These are phyloP conservation scores for Cryptococcus wingfieldii DNA, from an alignment of 1,284 basidiomycete species.

Conservation along the genomic window DNA sequence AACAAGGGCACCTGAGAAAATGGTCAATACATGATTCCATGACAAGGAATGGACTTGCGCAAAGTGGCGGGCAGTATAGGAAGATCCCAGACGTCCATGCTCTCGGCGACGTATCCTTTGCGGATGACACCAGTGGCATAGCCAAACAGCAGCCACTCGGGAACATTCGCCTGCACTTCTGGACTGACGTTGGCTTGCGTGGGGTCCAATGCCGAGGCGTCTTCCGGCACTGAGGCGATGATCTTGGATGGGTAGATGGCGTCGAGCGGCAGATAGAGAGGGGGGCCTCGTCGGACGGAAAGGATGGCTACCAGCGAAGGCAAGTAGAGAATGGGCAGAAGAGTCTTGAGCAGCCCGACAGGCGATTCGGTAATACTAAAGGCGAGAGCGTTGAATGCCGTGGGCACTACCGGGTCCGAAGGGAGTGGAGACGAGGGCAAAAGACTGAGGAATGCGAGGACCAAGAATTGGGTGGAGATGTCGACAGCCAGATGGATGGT, in stretches of 20 bases:
- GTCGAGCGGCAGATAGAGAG: conserved; percentile 64
- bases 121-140: conserved; percentile 79
- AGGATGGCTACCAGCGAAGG: conserved; percentile 52
- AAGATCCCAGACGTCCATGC: conserved; percentile 76
- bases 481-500: conserved; percentile 64
- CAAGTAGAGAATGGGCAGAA: conserved; percentile 51
- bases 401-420: conserved; percentile 7
- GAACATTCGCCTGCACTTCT: conserved; percentile 54
- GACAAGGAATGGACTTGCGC: conserved; percentile 53
- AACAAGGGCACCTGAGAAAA: conserved; percentile 28
- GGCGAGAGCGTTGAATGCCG: conserved; percentile 5
- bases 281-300: conserved; percentile 66
- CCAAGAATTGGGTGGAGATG: conserved; percentile 55
- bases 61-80: conserved; percentile 70
- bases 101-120: conserved; percentile 67
- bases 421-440: conserved; percentile 42
- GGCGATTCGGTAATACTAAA: conserved; percentile 5
- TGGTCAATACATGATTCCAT: no score
- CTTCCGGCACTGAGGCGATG: conserved; percentile 29
- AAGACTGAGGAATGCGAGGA: conserved; percentile 46
- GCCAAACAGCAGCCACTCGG: conserved; percentile 65
- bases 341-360: conserved; percentile 15
- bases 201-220: conserved; percentile 28
- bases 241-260: conserved; percentile 70
- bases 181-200: conserved; percentile 37